phyloP scores from a whole-genome alignment of 305 asterid species.

The Solanum hybrid region DNA sequence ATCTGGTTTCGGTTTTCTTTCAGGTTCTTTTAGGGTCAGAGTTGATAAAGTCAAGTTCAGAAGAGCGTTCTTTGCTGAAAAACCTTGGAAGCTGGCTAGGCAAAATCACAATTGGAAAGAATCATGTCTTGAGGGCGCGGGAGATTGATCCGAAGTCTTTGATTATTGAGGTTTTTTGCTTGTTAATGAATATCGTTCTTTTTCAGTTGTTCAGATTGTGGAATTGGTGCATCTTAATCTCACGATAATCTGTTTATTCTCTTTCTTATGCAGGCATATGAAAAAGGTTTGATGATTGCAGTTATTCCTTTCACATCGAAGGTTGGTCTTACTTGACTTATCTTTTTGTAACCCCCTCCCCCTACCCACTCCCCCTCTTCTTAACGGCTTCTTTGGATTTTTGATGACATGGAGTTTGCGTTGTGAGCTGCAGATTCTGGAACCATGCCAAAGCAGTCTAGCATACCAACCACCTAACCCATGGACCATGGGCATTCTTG shows the following conservation, averaged over 20 bases:
- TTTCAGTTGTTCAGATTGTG: neutral
- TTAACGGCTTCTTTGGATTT: neutral
- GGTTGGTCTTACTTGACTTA: slow-evolving; percentile 33
- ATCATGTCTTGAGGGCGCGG: slow-evolving; percentile 81
- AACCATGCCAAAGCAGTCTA: slow-evolving; percentile 84
- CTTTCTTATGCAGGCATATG: slow-evolving; percentile 72
- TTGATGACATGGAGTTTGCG: neutral
- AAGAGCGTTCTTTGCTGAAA: slow-evolving; percentile 94
- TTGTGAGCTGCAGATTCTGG: slow-evolving; percentile 56
- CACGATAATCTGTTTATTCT: neutral
- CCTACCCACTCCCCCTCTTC: neutral
- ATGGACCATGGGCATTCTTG: slow-evolving; percentile 99
- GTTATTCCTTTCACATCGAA: slow-evolving; percentile 96
- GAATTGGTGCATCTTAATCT: neutral
- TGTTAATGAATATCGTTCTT: neutral
- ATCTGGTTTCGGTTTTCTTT: slow-evolving; percentile 1
- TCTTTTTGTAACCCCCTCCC: neutral
- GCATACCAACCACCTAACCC: slow-evolving; percentile 99
- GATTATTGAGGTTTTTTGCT: slow-evolving; percentile 57
- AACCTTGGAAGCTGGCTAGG: slow-evolving; percentile 99
- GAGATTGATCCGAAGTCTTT: slow-evolving; percentile 93
- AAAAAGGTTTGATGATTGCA: slow-evolving; percentile 95
- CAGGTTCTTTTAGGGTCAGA: slow-evolving; percentile 98
- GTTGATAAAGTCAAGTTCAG: slow-evolving; percentile 87
- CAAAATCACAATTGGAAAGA: slow-evolving; percentile 92